These are phyloP conservation scores for Mortierella sp. DNA, from an alignment of 371 early-diverging fungal species.

Conservation along the genomic window DNA sequence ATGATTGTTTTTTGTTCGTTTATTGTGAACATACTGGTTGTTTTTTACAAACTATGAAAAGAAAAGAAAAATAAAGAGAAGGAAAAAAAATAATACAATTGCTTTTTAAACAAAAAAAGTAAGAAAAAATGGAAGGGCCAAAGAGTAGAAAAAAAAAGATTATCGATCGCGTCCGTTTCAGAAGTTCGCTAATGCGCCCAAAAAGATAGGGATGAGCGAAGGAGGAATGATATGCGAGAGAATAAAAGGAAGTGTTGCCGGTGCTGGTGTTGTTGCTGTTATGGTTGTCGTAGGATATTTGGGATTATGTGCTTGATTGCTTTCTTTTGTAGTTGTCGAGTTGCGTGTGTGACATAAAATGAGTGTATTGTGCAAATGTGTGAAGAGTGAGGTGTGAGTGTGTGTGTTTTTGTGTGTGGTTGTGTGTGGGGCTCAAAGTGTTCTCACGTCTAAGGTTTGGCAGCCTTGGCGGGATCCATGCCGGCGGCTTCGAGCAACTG, in stretches of 20 bases:
- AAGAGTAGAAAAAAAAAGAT: not conserved
- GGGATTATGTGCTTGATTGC: not conserved
- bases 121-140: not conserved
- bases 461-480: slow-evolving; percentile 67
- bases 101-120: slow-evolving; percentile 15
- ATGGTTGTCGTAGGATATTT: not conserved
- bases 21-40: slow-evolving; percentile 6
- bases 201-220: not conserved
- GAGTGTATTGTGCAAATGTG: slow-evolving; percentile 13
- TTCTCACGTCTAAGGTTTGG: slow-evolving; percentile 58
- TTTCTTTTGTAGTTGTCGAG: not conserved
- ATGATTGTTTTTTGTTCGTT: not conserved
- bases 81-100: slow-evolving; percentile 10
- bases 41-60: slow-evolving; percentile 2
- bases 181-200: too few species aligned
- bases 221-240: not conserved
- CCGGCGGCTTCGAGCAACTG: too few species aligned
- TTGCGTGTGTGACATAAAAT: not conserved
- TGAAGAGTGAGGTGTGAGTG: not conserved
- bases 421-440: not conserved
- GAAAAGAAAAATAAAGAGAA: too few species aligned
- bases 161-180: not conserved
- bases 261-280: slow-evolving; percentile 3
- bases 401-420: slow-evolving; percentile 8
- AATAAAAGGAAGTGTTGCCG: not conserved